Percentiles rank a stretch among this genome's conserved stretches.
These are phyloP conservation scores for Collybiopsis luxurians DNA, from an alignment of 768 basidiomycete species.

Conservation along the genomic window DNA sequence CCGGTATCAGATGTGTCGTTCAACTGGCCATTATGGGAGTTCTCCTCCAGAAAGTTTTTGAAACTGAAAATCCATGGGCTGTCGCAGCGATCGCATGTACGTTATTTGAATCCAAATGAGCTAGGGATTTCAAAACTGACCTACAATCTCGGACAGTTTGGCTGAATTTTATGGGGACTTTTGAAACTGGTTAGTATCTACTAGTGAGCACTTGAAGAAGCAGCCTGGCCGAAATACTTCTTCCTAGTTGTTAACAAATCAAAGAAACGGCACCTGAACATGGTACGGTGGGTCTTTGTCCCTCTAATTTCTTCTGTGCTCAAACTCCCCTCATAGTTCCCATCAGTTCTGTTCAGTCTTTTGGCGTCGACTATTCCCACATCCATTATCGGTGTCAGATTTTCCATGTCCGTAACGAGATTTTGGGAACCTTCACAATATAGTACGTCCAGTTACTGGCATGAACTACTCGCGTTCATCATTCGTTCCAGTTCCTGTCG, in stretches of 20 bases:
- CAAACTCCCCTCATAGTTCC: slow-evolving; percentile 44
- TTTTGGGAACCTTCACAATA: slow-evolving; percentile 87
- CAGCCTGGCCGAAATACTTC: neutral
- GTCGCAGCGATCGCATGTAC: slow-evolving; percentile 72
- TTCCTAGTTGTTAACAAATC: slow-evolving; percentile 72
- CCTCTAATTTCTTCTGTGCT: neutral
- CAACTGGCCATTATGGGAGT: slow-evolving; percentile 77
- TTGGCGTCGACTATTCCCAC: slow-evolving; percentile 76
- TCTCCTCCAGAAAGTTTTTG: slow-evolving; percentile 71
- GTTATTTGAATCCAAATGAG: no score
- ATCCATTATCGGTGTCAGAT: slow-evolving; percentile 71
- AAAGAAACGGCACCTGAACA: slow-evolving; percentile 65
- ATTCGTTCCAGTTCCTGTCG: slow-evolving; percentile 59
- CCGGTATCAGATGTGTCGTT: slow-evolving; percentile 70
- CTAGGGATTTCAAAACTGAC: no score
- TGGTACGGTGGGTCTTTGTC: slow-evolving; percentile 43
- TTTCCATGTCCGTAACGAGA: slow-evolving; percentile 71
- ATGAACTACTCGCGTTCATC: neutral
- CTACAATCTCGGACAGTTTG: slow-evolving; percentile 39
- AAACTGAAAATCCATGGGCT: slow-evolving; percentile 69
- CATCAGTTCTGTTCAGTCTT: slow-evolving; percentile 64
- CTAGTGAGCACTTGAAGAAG: neutral
- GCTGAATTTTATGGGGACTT: slow-evolving; percentile 73
- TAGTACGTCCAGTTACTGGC: slow-evolving; percentile 40
- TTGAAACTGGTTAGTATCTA: slow-evolving; percentile 60